Conservation (phyloP, 441 rosid species). For the Populus hybrid region DNA sequence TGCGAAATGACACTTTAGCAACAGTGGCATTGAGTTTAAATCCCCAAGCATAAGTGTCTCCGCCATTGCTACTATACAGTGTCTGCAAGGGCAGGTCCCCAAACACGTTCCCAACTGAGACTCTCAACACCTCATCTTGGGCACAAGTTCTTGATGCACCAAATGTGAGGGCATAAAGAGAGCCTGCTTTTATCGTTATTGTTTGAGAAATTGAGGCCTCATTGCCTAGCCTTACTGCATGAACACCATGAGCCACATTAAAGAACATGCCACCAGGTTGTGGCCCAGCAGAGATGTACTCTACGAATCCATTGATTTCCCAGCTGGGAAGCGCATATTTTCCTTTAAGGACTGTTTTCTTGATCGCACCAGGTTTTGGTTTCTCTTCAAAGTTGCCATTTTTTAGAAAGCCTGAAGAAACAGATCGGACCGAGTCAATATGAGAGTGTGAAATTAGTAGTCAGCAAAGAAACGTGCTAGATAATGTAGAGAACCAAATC, state of each 20-base stretch:
- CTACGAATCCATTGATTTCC: slow-evolving; percentile 77
- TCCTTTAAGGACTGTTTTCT: slow-evolving; percentile 60
- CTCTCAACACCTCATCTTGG: slow-evolving; percentile 82
- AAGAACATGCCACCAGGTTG: slow-evolving; percentile 94
- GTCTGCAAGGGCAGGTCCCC: slow-evolving; percentile 95
- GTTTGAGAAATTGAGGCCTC: slow-evolving; percentile 86
- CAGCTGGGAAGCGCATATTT: slow-evolving; percentile 70
- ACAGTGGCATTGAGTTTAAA: slow-evolving; percentile 43
- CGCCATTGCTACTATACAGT: slow-evolving; percentile 72
- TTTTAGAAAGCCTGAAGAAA: slow-evolving; percentile 52
- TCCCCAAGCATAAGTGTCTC: slow-evolving; percentile 85
- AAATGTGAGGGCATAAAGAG: slow-evolving; percentile 85
- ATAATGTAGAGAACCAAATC: not conserved
- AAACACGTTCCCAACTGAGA: slow-evolving; percentile 56
- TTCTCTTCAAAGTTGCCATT: slow-evolving; percentile 88
- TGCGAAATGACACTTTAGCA: slow-evolving; percentile 61
- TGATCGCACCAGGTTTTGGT: slow-evolving; percentile 54
- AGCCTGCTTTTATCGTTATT: slow-evolving; percentile 53
- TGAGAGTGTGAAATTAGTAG: not conserved
- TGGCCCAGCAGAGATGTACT: slow-evolving; percentile 96
- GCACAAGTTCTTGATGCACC: slow-evolving; percentile 98
- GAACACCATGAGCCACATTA: slow-evolving; percentile 85
- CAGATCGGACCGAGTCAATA: not conserved
- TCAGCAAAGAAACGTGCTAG: not conserved
- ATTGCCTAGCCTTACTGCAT: slow-evolving; percentile 90